These are phyloP conservation scores for Ceratocystiopsis sp. DNA, from an alignment of 2,329 filamentous ascomycete genomes.

Conservation along the genomic window DNA sequence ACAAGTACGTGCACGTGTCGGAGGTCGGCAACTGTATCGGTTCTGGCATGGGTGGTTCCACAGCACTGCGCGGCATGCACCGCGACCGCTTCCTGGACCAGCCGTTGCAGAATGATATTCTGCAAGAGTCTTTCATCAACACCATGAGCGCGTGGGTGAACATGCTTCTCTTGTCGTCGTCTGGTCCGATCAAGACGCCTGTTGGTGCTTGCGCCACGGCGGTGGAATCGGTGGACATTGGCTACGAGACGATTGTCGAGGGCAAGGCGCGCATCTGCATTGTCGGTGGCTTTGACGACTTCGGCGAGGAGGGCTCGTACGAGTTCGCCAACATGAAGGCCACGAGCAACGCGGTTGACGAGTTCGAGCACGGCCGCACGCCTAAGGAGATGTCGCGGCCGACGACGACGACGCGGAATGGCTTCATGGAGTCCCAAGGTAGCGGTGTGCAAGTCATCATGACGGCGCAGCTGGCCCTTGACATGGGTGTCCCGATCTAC, in stretches of 20 bases:
- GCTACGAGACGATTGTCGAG: slow-evolving; percentile 95
- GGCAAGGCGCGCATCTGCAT: slow-evolving; percentile 96
- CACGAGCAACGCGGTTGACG: slow-evolving; percentile 93
- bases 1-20: slow-evolving; percentile 97
- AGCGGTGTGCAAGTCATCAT: slow-evolving; percentile 98
- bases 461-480: slow-evolving; percentile 85
- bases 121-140: slow-evolving; percentile 99
- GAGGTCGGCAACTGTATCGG: slow-evolving; percentile 97
- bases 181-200: slow-evolving; percentile 94
- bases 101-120: slow-evolving; percentile 94
- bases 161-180: slow-evolving; percentile 94
- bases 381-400: slow-evolving; percentile 96
- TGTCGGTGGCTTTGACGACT: slow-evolving; percentile 97
- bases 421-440: slow-evolving; percentile 99
- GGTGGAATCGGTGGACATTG: slow-evolving; percentile 93
- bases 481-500: slow-evolving; percentile 98
- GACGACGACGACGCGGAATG: slow-evolving; percentile 88
- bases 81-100: slow-evolving; percentile 94
- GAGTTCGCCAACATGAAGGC: slow-evolving; percentile 99
- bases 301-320: slow-evolving; percentile 97
- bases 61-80: slow-evolving; percentile 92
- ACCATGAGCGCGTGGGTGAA: slow-evolving; percentile 99
- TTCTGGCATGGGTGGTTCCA: slow-evolving; percentile 92
- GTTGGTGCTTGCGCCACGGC: slow-evolving; percentile 95
- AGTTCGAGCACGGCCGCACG: slow-evolving; percentile 87